These are phyloP conservation scores for Mycena sp. DNA, from an alignment of 1,284 basidiomycete species.

Conservation along the genomic window DNA sequence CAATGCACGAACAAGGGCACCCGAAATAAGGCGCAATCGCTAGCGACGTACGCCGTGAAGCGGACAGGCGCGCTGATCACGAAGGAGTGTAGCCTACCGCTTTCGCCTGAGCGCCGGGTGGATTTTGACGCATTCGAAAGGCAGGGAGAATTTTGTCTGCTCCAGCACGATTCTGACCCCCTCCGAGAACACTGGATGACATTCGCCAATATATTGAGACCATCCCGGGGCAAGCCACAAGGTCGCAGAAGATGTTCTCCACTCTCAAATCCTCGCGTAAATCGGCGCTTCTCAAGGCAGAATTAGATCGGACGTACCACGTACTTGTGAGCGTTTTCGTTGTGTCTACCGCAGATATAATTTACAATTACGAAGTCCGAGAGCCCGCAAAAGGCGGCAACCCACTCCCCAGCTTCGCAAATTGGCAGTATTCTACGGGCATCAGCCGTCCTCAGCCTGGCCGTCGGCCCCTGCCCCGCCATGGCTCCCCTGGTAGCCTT, in stretches of 20 bases:
- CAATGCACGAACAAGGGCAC: not conserved
- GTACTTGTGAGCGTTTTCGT: not conserved
- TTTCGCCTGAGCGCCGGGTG: not conserved
- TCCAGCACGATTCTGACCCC: not conserved
- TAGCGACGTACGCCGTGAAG: not conserved
- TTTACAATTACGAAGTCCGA: not conserved
- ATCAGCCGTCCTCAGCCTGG: not conserved
- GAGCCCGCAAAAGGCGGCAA: not conserved
- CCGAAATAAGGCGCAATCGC: not conserved
- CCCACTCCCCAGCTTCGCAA: too few relatives aligned
- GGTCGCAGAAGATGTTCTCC: not conserved
- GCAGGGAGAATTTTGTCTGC: not conserved
- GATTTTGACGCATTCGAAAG: not conserved
- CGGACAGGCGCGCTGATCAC: not conserved
- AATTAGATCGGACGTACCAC: not conserved
- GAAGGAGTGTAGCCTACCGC: not conserved
- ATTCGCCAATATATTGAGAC: not conserved
- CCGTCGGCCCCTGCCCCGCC: not conserved
- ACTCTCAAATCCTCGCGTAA: not conserved
- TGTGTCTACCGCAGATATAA: not conserved
- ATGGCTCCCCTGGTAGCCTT: not conserved
- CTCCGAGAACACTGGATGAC: not conserved
- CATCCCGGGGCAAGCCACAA: not conserved
- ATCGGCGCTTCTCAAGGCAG: not conserved
- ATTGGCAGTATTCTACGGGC: not conserved